Evolutionary conservation across 169 alveolate genomes (phyloP), one percentile per base, ranked within the genome.

Genomic region (Cryptosporidium bovis): DNA sequence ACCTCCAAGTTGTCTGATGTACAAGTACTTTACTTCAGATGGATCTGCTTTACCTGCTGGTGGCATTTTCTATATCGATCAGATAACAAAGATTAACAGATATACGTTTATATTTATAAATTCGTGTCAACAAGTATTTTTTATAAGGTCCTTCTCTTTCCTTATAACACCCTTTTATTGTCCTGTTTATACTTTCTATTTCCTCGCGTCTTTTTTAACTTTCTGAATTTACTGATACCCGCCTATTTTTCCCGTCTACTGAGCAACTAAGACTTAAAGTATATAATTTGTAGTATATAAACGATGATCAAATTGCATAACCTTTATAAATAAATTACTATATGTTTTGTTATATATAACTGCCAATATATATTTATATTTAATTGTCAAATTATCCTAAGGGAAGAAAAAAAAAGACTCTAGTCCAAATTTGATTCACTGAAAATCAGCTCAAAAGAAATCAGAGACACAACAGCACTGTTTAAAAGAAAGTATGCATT

Each of bases 1-100:
- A 24, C 99, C 99, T 71, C 99, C 99, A 40, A 96, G 95, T 89
- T 96, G 98, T 90, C 99, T 96, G 91, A 97, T 92, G 95, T 94
- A 96, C 83, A 97, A 85, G 68, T 71, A 66, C 66, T 87, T 90
- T 51, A 90, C 87, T 67, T 90, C 92, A 66, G 90, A 67, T 66
- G 90, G 90, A 82, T 82, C 90, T 66, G 83, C 84, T 68, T 82
- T 84, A 77, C 85, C 85, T 77, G 71, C 85, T 56, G 90, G 90
- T 66, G 90, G 90, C 90, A 82, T 82, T 82, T 51, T 82, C 46
- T 33, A 24, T 62, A 51, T 24, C 34, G 13, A 33, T 51, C 33
- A 51, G 31, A 71, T 51, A 31, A 31, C 24, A 13, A 29, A 56
- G 24, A 10, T 24, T 24, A 64, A 67, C 44, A 46, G 51, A 40